A percentile compares a stretch with the other conserved stretches of the same genome.
Evolutionary conservation across 2,329 filamentous ascomycete genomes (phyloP).

Genomic region (Leptosphaerulina australis): DNA sequence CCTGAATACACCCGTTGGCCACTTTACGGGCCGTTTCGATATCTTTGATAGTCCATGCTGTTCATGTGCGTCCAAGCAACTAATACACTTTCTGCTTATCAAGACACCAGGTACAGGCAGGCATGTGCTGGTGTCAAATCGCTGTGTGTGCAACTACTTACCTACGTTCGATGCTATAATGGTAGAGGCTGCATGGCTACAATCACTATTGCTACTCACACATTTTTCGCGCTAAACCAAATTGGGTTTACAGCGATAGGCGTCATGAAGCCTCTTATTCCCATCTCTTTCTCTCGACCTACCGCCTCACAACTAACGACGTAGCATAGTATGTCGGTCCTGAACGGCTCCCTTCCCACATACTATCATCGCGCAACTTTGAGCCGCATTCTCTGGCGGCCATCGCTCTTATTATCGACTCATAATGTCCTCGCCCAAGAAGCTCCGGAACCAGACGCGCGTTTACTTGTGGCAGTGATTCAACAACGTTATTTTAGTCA

Average conservation of each 20-base stretch:
- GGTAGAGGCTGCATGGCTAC: background rate
- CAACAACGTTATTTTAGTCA: background rate
- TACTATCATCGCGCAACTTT: background rate
- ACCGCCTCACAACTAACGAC: background rate
- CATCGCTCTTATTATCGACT: background rate
- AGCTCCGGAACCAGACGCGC: background rate
- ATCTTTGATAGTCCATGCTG: no score
- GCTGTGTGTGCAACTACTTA: no score
- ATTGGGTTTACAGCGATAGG: background rate
- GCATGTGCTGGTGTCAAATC: no score
- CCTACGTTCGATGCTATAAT: background rate
- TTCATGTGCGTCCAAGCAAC: no score
- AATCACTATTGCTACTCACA: background rate
- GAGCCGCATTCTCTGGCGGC: conserved; percentile 1
- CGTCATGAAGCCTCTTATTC: background rate
- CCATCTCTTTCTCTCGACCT: background rate
- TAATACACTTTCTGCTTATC: no score
- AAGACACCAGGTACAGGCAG: no score
- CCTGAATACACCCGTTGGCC: no score
- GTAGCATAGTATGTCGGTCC: background rate
- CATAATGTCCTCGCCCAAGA: conserved; percentile 1
- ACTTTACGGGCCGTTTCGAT: no score
- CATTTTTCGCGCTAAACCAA: background rate
- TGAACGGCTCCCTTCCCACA: background rate
- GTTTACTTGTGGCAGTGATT: background rate